A percentile compares a stretch with the other conserved stretches of the same genome.
Evolutionary conservation across 257 asterid species (phyloP).

Genomic region (Ehretia macrophylla): DNA sequence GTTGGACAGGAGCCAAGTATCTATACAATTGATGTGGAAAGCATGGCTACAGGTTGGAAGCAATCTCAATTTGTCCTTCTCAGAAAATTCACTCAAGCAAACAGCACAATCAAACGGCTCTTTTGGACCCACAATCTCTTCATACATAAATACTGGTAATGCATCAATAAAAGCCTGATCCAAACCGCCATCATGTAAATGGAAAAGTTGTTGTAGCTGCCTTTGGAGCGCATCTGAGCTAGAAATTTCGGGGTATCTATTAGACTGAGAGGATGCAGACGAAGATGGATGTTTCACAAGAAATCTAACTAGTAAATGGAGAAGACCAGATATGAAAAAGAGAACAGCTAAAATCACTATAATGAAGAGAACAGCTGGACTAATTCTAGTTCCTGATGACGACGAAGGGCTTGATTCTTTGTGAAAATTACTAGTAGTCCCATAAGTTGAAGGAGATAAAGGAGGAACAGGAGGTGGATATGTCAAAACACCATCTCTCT

Average conservation of each 20-base stretch:
- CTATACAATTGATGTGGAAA: constrained; percentile 80
- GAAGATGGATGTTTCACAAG: constrained; percentile 70
- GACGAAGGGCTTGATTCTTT: constrained; percentile 35
- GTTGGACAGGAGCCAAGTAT: constrained; percentile 89
- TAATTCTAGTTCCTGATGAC: constrained; percentile 59
- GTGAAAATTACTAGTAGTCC: constrained; percentile 24
- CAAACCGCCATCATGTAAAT: constrained; percentile 80
- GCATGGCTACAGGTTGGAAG: constrained; percentile 95
- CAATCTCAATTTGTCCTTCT: constrained; percentile 73
- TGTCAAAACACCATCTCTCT: constrained; percentile 44
- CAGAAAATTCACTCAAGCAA: constrained; percentile 77
- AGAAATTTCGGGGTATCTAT: constrained; percentile 53
- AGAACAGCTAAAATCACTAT: constrained; percentile 78
- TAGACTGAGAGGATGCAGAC: constrained; percentile 46
- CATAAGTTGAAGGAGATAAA: constrained; percentile 33
- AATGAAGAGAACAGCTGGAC: constrained; percentile 82
- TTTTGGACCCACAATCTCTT: constrained; percentile 75
- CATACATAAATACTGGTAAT: constrained; percentile 70
- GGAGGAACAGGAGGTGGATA: constrained; percentile 44
- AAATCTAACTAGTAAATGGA: constrained; percentile 86
- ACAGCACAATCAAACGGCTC: constrained; percentile 97
- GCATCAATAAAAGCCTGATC: constrained; percentile 93
- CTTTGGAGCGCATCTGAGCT: constrained; percentile 72
- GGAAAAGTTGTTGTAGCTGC: constrained; percentile 89
- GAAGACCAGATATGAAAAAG: constrained; percentile 87